Evolutionary conservation across 768 basidiomycete genomes (phyloP), one percentile per base, ranked within the genome.

Genomic region (Auricularia sp.): DNA sequence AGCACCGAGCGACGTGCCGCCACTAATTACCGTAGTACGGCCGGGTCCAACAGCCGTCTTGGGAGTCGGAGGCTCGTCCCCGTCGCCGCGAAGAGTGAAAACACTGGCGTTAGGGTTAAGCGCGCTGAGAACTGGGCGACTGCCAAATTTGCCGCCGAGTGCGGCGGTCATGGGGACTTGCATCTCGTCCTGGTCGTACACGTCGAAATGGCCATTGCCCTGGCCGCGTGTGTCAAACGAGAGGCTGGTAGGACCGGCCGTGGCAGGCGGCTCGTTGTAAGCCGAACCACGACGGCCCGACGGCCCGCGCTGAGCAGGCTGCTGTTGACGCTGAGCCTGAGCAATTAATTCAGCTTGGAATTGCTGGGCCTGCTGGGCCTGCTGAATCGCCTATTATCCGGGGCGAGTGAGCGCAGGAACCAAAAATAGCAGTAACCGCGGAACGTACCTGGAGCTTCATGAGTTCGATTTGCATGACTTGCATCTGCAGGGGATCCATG

Each of bases 401-500:
- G 35, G 33, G 16, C 67, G 71, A 37, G 54, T n/a, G 44, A 63
- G 33, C 16, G 45, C 63, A 64, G 16, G 18, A 35, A 34, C 63
- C 54, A 29, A 8, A 47, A 35, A 13, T 62, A 62, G 33, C 8
- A 42, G 67, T 42, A 66, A 51, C 61, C 37, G 39, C 8, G 47
- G 37, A 47, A 76, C 81, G 61, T 66, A 87, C 90, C 87, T 92
- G 91, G 67, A 93, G 82, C 72, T 83, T 84, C 73, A 91, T 75
- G 69, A 93, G 82, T 77, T 93, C 91, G 65, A 93, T 78, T 72
- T 93, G 92, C 77, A 92, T 83, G 80, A 92, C 80, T 77, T 93
- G 90, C 82, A 92, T 81, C 76, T 92, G 90, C 64, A 90, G 78
- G 63, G 86, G 83, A 70, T 86, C 54, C 18, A 29, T 29, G 7